Base-by-base conservation (phyloP, 2,329 filamentous ascomycete genomes). In the Scytalidium sp. region DNA sequence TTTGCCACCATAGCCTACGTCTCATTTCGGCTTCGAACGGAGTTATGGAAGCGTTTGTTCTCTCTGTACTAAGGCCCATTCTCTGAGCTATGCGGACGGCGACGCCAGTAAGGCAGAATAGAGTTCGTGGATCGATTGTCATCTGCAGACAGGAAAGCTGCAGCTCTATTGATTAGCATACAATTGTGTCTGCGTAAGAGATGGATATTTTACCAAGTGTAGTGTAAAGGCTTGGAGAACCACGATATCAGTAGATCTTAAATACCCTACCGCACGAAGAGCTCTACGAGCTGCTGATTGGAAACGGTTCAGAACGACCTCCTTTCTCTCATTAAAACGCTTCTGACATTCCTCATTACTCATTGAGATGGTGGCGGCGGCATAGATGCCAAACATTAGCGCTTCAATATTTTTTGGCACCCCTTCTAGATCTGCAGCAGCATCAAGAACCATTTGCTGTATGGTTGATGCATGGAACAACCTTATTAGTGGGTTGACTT, bases 401-500 rank as follows among this genome's bases (percentile, higher is more conserved):
- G 81, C 82, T 60, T 88, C 83, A 17, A 87, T 73, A 9, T 75
- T 75, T 53, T 75, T 78, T 1, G 53, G 43, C 3, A 59, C 49
- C 20, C 50, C 53, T 22, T 74, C 68, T 4, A 82, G 62, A 46
- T 82, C 74, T 3, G 77, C 75, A 29, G 76, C 77, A 7, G 83
- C 83, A 50, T 84, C 80, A 45, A 88, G 78, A 36, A 89, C 77
- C 46, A 78, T 77, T n/a, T 69, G 71, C 61, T 88, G 84, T 1
- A 88, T 68, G 1, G 78, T 86, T 1, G 84, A 83, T 0, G 81
- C 78, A 60, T 89, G 85, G 0, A 81, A 84, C 49, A 88, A 73
- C 60, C 87, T 88, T 43, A 87, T 71, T 5, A 90, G 63, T 0
- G 85, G 83, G 56, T 88, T 83, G 56, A 88, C 80, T 58, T 87